Evolutionary conservation across 768 basidiomycete species (phyloP), one percentile per base, ranked within the genome.

Genomic region (Amanita rubescens): DNA sequence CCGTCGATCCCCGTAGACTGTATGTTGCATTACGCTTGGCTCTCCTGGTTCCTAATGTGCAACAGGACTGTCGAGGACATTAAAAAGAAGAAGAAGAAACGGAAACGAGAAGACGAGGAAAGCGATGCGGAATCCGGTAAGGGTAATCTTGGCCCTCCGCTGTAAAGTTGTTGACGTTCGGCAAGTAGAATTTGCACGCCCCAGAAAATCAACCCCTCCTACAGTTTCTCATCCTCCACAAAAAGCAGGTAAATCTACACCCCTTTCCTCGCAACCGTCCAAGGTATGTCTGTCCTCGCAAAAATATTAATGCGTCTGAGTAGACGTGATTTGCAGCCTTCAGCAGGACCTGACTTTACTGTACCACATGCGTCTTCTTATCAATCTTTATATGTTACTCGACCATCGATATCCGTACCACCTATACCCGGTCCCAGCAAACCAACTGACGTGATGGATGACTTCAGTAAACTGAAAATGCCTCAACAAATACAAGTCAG

Each of bases 51-150:
- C 33, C 5, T 56, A 55, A 37, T 58, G 42, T 55, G 44, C 43
- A 51, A 41, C 37, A 68, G 68, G 38, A 60, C 64, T 25, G 61
- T 66, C 10, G 78, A 82, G 11, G 85, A 87, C 44, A 56, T 73
- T 25, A 87, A 84, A 73, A 87, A 80, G 69, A 88, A 86, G 73
- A 89, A 87, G 71, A 89, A 90, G 71, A 91, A 90, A 64, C 86
- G 89, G 67, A 89, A 87, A 76, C 79, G 85, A 53, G 87, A 88
- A 35, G 72, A 76, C 8, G 81, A 79, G 35, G 82, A 82, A n/a
- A 86, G 84, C 58, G 88, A 90, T 58, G 66, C 71, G 30, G 87
- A 90, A 61, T 73, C 73, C 63, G 79, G 81, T 80, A 67, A 37
- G 34, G 19, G n/a, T 44, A 17, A 12, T 34, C 44, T 54, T 51